phyloP scores from a whole-genome alignment of 176 grass and related monocot genomes.

The Cenchrus fungigraminus region DNA sequence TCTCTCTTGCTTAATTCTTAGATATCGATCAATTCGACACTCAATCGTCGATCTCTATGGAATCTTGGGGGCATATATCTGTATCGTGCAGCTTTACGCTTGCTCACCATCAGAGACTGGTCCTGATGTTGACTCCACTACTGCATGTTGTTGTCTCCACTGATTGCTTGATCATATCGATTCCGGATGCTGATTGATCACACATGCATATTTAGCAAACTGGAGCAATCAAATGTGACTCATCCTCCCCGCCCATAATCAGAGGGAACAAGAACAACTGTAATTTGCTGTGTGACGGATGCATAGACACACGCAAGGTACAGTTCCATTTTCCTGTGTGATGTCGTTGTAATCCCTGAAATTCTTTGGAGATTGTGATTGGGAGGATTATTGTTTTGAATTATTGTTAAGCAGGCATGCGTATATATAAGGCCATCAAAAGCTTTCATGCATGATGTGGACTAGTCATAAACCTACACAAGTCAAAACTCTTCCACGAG shows the following conservation, averaged over 20 bases:
- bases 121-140: conserved; percentile 41
- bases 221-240: conserved; percentile 8
- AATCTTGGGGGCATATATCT: conserved; percentile 29
- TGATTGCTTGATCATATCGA: conserved; percentile 18
- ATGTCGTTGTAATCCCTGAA: background rate
- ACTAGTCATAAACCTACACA: background rate
- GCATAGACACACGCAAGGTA: background rate
- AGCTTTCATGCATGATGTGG: background rate
- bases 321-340: background rate
- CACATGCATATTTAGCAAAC: conserved; percentile 9
- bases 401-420: background rate
- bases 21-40: background rate
- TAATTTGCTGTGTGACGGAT: conserved; percentile 7
- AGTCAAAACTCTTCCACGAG: background rate
- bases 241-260: conserved; percentile 1
- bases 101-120: conserved; percentile 21
- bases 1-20: background rate
- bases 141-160: background rate
- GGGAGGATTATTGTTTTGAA: background rate
- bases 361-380: background rate
- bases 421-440: background rate
- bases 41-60: background rate
- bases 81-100: conserved; percentile 38
- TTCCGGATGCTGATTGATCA: conserved; percentile 18
- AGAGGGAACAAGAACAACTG: background rate